These are phyloP conservation scores for Eucalyptus grandis DNA, from an alignment of 345 rosid genomes.

Conservation along the genomic window DNA sequence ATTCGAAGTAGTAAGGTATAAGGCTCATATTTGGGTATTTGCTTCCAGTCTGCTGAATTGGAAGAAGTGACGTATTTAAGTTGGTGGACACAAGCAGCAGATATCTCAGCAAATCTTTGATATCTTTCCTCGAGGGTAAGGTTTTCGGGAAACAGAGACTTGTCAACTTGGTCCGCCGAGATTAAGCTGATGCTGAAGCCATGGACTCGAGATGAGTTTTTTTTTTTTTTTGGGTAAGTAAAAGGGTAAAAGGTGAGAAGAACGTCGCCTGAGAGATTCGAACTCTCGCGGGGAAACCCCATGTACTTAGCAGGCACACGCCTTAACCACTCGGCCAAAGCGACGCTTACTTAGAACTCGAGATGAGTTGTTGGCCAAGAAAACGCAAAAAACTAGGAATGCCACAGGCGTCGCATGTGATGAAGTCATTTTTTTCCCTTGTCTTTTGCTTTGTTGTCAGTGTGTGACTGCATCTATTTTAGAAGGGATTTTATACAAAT, in stretches of 20 bases:
- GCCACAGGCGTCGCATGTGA: neutral
- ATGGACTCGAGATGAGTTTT: neutral
- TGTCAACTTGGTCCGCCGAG: neutral
- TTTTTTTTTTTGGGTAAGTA: too few relatives aligned
- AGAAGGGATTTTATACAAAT: neutral
- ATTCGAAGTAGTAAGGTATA: neutral
- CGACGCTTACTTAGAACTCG: neutral
- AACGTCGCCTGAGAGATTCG: slow-evolving; percentile 68
- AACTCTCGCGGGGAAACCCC: slow-evolving; percentile 79
- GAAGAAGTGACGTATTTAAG: neutral
- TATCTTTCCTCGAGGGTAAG: neutral
- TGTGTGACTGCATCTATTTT: neutral
- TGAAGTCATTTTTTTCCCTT: neutral
- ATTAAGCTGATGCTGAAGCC: neutral
- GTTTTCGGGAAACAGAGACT: neutral
- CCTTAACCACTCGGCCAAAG: slow-evolving; percentile 94
- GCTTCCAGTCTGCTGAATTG: neutral
- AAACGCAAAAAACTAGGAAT: neutral
- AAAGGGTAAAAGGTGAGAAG: too few relatives aligned
- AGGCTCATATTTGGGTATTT: neutral
- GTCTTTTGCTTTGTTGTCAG: neutral
- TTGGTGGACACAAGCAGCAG: neutral
- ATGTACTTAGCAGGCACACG: slow-evolving; percentile 83
- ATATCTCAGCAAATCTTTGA: neutral
- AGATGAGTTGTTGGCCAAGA: neutral